These are phyloP conservation scores for Mortierella sp. DNA, from an alignment of 371 early-diverging fungal species.

Conservation along the genomic window DNA sequence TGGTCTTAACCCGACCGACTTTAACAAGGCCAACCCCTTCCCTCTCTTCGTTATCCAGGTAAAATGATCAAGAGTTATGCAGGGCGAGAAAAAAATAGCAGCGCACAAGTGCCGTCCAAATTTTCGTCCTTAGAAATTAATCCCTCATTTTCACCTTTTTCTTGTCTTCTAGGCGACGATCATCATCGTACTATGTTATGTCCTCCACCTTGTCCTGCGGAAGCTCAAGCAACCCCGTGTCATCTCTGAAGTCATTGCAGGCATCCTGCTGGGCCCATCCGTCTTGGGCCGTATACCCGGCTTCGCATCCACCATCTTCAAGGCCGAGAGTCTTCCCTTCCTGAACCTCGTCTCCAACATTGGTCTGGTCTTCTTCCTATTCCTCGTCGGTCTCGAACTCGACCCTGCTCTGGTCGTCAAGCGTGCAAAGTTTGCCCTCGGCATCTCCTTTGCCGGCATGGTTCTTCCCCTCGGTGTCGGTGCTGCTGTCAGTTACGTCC, in stretches of 20 bases:
- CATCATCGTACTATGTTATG: conserved; percentile 75
- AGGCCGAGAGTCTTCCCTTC: conserved; percentile 70
- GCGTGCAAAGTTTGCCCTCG: conserved; percentile 61
- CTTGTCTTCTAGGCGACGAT: conserved; percentile 64
- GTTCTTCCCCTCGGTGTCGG: conserved; percentile 83
- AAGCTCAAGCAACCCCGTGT: conserved; percentile 79
- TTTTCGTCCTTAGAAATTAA: not conserved
- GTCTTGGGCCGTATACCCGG: conserved; percentile 80
- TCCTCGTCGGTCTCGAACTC: conserved; percentile 89
- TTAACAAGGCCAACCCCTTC: conserved; percentile 68
- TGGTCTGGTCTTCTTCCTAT: conserved; percentile 91
- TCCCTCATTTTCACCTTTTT: not conserved
- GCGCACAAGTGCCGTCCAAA: not conserved
- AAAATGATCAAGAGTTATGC: conserved; percentile 12
- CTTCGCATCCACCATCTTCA: conserved; percentile 75
- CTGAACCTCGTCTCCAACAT: conserved; percentile 87
- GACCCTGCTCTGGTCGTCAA: conserved; percentile 66
- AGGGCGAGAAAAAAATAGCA: not conserved
- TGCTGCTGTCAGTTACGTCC: conserved; percentile 75
- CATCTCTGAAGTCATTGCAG: conserved; percentile 84
- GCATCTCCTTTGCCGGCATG: conserved; percentile 81
- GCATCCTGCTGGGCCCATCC: conserved; percentile 84
- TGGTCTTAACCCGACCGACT: conserved; percentile 71
- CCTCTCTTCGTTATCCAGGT: conserved; percentile 80
- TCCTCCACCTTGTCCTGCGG: conserved; percentile 70